A percentile compares a stretch with the other conserved stretches of the same genome.
Evolutionary conservation across 2,329 filamentous ascomycete species (phyloP).

Genomic region (Fonsecaea nubica): DNA sequence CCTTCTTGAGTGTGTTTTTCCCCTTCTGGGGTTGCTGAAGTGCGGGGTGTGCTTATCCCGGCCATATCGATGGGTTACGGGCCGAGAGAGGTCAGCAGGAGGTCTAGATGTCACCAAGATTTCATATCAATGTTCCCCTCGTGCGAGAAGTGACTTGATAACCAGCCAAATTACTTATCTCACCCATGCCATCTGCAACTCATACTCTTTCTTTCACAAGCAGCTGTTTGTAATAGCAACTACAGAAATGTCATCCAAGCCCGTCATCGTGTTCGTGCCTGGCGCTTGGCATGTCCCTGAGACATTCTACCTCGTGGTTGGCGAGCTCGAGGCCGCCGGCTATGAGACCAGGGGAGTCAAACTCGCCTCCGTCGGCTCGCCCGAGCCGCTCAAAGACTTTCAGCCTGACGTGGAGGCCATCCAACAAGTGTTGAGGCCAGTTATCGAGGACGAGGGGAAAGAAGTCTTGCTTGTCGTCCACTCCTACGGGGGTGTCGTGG

Average conservation of each 20-base stretch:
- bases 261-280: slow-evolving; percentile 48
- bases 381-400: slow-evolving; percentile 46
- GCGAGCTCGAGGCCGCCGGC: slow-evolving; percentile 44
- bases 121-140: background rate
- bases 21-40: background rate
- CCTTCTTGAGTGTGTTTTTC: background rate
- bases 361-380: slow-evolving; percentile 43
- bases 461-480: slow-evolving; percentile 44
- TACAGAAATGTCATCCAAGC: slow-evolving; percentile 25
- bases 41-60: background rate
- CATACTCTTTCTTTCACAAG: background rate
- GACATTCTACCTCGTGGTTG: slow-evolving; percentile 44
- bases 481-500: slow-evolving; percentile 47
- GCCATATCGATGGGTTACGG: background rate
- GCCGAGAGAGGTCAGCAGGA: background rate
- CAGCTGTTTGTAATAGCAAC: background rate
- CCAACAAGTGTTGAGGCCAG: slow-evolving; percentile 38
- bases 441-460: slow-evolving; percentile 39
- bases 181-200: background rate
- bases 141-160: background rate
- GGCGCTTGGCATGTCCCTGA: slow-evolving; percentile 50
- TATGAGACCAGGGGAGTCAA: slow-evolving; percentile 44
- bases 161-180: background rate
- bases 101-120: background rate
- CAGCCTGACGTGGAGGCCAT: slow-evolving; percentile 47